These are phyloP conservation scores for Leccinum variicolor DNA, from an alignment of 768 basidiomycete genomes.

Conservation along the genomic window DNA sequence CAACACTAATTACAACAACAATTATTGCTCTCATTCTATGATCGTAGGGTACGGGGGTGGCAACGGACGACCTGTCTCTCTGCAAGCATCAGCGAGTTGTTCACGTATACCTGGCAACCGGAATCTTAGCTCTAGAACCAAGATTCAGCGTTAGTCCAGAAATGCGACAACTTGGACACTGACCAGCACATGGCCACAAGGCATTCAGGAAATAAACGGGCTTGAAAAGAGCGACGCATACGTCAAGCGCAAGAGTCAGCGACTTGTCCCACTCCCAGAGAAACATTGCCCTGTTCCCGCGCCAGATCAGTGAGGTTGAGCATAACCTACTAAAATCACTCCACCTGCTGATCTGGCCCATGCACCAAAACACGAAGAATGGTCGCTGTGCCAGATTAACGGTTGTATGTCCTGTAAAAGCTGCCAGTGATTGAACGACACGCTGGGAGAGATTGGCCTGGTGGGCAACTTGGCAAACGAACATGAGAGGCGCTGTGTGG, in stretches of 20 bases:
- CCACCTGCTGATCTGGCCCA: constrained; percentile 63
- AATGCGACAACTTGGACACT: constrained; percentile 12
- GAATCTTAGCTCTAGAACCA: constrained; percentile 45
- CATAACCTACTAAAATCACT: constrained; percentile 6
- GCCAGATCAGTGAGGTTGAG: constrained; percentile 12
- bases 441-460: constrained; percentile 58
- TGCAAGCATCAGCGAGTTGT: constrained; percentile 45
- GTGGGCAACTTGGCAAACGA: constrained; percentile 46
- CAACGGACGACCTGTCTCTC: constrained; percentile 41
- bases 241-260: constrained; percentile 57
- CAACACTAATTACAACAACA: not conserved
- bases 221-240: constrained; percentile 56
- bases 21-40: not conserved
- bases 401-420: constrained; percentile 50
- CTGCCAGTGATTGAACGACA: constrained; percentile 55
- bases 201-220: constrained; percentile 59
- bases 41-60: constrained; percentile 33
- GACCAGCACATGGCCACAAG: constrained; percentile 65
- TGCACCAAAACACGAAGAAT: constrained; percentile 73
- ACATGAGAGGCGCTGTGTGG: constrained; percentile 3
- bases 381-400: constrained; percentile 55
- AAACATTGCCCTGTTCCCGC: constrained; percentile 42
- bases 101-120: constrained; percentile 46
- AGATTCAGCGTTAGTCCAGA: constrained; percentile 5
- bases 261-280: constrained; percentile 62